Base-by-base conservation (phyloP, 2,329 filamentous ascomycete species). In the Ophiocordyceps camponoti-rufipedis region DNA sequence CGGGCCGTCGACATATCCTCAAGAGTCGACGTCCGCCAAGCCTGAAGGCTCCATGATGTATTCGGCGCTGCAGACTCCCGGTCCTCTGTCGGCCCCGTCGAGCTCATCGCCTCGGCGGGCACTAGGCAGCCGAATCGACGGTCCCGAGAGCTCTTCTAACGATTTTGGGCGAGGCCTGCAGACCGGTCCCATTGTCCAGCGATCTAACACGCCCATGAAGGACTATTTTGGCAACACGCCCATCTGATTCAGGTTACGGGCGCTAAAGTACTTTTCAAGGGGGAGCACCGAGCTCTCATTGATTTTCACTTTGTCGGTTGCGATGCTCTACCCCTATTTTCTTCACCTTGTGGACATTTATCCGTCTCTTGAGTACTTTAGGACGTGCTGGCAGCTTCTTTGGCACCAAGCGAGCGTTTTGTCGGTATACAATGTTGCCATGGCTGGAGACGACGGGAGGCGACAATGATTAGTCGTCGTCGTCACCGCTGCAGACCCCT, bases 31-130 rank as follows among this genome's bases (percentile, higher is more conserved):
- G 28, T 63, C 67, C 7, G 64, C 67, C 43, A 50, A 65, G 8
- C 61, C 64, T 29, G 61, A 67, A 45, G 55, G 60, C 40, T 66
- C 68, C 28, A 65, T 65, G 8, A 58, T 60, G 41, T 72, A 73
- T 51, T 67, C 67, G 4, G 62, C 64, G 4, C 69, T 69, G 50
- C 75, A 71, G 51, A 65, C 72, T 1, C 70, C 71, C 6, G 70
- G 72, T 5, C 71, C 74, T 0, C 60, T 75, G 13, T 68, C 69
- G 4, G 69, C 72, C 1, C 72, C 72, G 1, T 63, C 72, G 49
- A 71, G 75, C 45, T 74, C 71, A 51, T 63, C 68, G 3, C 48
- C 51, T 0, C 48, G 48, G 13, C 51, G 51, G 43, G 32, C 51
- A 1, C 50, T 54, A 6, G 47, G 45, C 10, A 18, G 23, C 19